Percentiles rank a stretch among this genome's conserved stretches.
Evolutionary conservation across 73 alveolate species (phyloP).

Genomic region (Tetrahymena elliotti): DNA sequence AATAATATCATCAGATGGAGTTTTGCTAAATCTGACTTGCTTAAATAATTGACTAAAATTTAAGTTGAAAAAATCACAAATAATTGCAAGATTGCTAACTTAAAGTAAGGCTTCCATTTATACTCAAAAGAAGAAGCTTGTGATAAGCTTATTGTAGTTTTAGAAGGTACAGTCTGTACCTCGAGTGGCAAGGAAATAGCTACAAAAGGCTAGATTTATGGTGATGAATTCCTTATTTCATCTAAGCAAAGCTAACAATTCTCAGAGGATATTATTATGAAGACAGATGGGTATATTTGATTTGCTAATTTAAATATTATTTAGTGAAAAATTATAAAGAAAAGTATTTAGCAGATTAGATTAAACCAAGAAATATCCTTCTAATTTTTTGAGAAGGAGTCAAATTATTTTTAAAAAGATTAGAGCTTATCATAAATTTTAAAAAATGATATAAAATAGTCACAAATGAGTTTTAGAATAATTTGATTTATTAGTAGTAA

Average conservation of each 20-base stretch:
- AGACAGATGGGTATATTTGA: not conserved
- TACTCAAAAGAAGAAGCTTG: conserved; percentile 1
- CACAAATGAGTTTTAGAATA: not conserved
- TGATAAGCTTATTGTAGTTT: conserved; percentile 2
- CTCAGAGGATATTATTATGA: not conserved
- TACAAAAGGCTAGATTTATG: not conserved
- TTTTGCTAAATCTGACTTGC: conserved; percentile 15
- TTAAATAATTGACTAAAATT: conserved; percentile 25
- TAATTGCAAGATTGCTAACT: not conserved
- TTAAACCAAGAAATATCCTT: not conserved
- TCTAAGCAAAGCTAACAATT: not conserved
- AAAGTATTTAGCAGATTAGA: not conserved
- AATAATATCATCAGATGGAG: conserved; percentile 24
- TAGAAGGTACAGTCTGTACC: not conserved
- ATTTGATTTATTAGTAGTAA: not conserved
- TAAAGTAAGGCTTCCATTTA: conserved; percentile 7
- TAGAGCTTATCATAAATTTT: not conserved
- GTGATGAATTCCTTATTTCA: not conserved
- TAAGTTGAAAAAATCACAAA: conserved; percentile 35
- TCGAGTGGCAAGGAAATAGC: not conserved
- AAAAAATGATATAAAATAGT: not conserved
- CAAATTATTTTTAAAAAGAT: too few relatives aligned
- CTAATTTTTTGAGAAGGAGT: not conserved
- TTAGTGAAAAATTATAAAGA: not conserved
- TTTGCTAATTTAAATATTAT: not conserved